Percentiles rank a stretch among this genome's conserved stretches.
phyloP scores from a whole-genome alignment of 805 yeast genomes.

The Yarrowia sp. region DNA sequence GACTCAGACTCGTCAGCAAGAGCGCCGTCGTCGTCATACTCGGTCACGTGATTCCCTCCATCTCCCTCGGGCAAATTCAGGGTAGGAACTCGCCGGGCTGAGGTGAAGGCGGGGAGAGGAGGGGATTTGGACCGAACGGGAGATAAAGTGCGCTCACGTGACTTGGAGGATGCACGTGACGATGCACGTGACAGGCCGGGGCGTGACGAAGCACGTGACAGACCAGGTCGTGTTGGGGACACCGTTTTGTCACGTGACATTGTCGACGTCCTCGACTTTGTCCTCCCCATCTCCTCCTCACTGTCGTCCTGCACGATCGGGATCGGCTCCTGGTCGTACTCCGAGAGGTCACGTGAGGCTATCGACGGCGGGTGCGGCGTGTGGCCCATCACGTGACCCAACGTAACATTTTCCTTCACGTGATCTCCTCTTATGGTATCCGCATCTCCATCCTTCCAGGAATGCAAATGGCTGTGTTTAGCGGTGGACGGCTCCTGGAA shows the following conservation, averaged over 20 bases:
- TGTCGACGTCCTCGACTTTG: background rate
- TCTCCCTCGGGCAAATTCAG: conserved; percentile 17
- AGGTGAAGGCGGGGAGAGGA: conserved; percentile 1
- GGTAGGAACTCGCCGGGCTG: conserved; percentile 5
- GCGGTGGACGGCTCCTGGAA: conserved; percentile 1
- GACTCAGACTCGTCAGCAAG: background rate
- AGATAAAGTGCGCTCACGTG: background rate
- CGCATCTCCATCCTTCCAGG: conserved; percentile 10
- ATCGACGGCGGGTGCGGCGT: conserved; percentile 9
- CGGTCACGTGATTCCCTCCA: conserved; percentile 1
- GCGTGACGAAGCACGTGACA: background rate
- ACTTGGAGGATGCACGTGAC: background rate
- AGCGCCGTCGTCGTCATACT: background rate
- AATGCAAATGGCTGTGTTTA: conserved; percentile 8
- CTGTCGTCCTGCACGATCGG: background rate
- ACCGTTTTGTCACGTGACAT: conserved; percentile 8
- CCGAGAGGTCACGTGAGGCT: background rate
- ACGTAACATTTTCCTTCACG: background rate
- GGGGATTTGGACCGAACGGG: conserved; percentile 5
- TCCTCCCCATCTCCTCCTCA: background rate
- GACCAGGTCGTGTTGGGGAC: background rate
- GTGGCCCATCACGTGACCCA: conserved; percentile 4
- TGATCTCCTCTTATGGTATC: conserved; percentile 1
- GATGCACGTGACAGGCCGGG: background rate
- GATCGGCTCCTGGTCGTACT: background rate